A percentile compares a stretch with the other conserved stretches of the same genome.
Conservation (phyloP, 495 filamentous ascomycete genomes). For the Xylaria castorea region DNA sequence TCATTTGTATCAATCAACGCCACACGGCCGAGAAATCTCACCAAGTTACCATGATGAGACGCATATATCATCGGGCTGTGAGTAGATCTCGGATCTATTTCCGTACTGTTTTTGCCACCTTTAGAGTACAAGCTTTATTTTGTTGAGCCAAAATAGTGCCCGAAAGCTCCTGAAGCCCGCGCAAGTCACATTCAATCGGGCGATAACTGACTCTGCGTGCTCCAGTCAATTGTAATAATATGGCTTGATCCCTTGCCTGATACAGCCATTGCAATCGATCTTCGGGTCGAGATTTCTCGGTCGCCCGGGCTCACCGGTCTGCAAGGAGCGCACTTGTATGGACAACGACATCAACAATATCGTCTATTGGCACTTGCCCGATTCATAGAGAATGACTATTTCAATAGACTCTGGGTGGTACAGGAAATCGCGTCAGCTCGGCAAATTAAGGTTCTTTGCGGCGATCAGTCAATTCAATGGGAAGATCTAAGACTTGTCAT, state of each 20-base stretch:
- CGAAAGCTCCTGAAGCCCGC: neutral
- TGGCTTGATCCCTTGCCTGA: slow-evolving; percentile 42
- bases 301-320: slow-evolving; percentile 7
- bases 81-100: neutral
- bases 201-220: neutral
- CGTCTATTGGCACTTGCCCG: slow-evolving; percentile 19
- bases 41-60: slow-evolving; percentile 45
- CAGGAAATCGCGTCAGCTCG: slow-evolving; percentile 25
- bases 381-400: slow-evolving; percentile 27
- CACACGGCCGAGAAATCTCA: slow-evolving; percentile 37
- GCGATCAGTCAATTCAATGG: slow-evolving; percentile 16
- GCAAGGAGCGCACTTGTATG: slow-evolving; percentile 18
- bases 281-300: slow-evolving; percentile 16
- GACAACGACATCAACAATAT: slow-evolving; percentile 11
- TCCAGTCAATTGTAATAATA: slow-evolving; percentile 30
- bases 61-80: slow-evolving; percentile 42
- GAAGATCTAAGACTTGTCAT: slow-evolving; percentile 18
- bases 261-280: slow-evolving; percentile 15
- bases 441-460: slow-evolving; percentile 7
- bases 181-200: neutral
- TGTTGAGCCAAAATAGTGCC: no score
- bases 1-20: slow-evolving; percentile 49
- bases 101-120: neutral
- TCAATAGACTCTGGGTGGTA: slow-evolving; percentile 22
- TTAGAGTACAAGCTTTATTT: no score